Base-by-base conservation (phyloP, 1,284 basidiomycete genomes). In the Sporisorium reilianum region DNA sequence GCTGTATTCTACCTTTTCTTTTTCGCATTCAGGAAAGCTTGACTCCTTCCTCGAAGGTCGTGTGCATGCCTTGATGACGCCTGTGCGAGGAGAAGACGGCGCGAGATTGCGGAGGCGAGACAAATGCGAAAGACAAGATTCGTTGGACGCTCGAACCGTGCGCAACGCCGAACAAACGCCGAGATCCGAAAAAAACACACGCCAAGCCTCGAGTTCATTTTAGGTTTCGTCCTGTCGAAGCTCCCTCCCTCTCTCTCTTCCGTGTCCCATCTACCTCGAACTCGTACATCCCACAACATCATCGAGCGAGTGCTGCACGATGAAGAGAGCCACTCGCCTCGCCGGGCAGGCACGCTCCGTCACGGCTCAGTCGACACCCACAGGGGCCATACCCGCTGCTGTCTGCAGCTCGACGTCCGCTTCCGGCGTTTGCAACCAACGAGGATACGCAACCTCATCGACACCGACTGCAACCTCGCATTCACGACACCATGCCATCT, bases 1-100 rank as follows among this genome's bases (percentile, higher is more conserved):
- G 57, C 57, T 64, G 56, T 64, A 60, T 64, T 56, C 26, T 64
- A 64, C 44, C 42, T 20, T 22, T 25, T 32, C 26, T 22, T 20
- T n/a, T 32, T 44, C 25, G 49, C 30, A 20, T 42, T 38, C 16
- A 22, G n/a, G 38, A n/a, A 9, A 28, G n/a, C 40, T 44, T n/a
- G 23, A 25, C 20, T 18, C 40, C 4, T 52, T 25, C 38, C n/a
- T n/a, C n/a, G n/a, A 36, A 7, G 1, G 11, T 18, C 14, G 49
- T 34, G 34, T 50, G 30, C 16, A 11, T 16, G 16, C 36, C 2
- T n/a, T n/a, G n/a, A n/a, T n/a, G n/a, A n/a, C n/a, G n/a, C n/a
- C n/a, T n/a, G n/a, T n/a, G n/a, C n/a, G n/a, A n/a, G n/a, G n/a
- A n/a, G n/a, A n/a, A n/a, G n/a, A n/a, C n/a, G n/a, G n/a, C n/a